These are phyloP conservation scores for Yarrowia divulgata DNA, from an alignment of 805 yeast species.

Conservation along the genomic window DNA sequence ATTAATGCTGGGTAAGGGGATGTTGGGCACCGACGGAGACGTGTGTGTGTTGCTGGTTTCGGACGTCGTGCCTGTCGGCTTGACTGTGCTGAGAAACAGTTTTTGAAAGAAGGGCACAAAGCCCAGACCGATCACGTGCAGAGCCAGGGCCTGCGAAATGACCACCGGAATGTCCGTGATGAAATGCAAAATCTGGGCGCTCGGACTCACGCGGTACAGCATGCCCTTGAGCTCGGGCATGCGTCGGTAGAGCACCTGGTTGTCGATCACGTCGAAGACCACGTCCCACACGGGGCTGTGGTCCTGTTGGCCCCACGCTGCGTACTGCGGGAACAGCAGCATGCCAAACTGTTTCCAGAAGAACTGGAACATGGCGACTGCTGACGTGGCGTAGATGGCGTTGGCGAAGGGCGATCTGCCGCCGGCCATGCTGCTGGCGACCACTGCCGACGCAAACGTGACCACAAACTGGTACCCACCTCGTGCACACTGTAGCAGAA, in stretches of 20 bases:
- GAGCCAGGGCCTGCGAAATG: conserved; percentile 48
- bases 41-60: conserved; percentile 7
- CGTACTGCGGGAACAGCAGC: conserved; percentile 41
- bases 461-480: conserved; percentile 39
- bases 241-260: conserved; percentile 33
- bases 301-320: conserved; percentile 26
- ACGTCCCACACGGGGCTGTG: conserved; percentile 35
- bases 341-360: conserved; percentile 43
- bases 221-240: conserved; percentile 39
- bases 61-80: conserved; percentile 6
- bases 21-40: neutral
- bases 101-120: conserved; percentile 47
- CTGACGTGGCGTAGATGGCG: conserved; percentile 48
- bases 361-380: conserved; percentile 45
- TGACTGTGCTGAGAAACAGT: conserved; percentile 44
- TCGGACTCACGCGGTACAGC: conserved; percentile 41
- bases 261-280: conserved; percentile 27
- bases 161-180: conserved; percentile 45
- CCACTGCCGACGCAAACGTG: conserved; percentile 49
- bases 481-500: conserved; percentile 13
- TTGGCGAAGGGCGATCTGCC: conserved; percentile 46
- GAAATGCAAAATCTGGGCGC: conserved; percentile 47
- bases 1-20: conserved; percentile 16
- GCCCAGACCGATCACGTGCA: conserved; percentile 49
- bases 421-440: conserved; percentile 50